A percentile compares a stretch with the other conserved stretches of the same genome.
Conservation (phyloP, 257 asterid genomes). For the Rhazya stricta region DNA sequence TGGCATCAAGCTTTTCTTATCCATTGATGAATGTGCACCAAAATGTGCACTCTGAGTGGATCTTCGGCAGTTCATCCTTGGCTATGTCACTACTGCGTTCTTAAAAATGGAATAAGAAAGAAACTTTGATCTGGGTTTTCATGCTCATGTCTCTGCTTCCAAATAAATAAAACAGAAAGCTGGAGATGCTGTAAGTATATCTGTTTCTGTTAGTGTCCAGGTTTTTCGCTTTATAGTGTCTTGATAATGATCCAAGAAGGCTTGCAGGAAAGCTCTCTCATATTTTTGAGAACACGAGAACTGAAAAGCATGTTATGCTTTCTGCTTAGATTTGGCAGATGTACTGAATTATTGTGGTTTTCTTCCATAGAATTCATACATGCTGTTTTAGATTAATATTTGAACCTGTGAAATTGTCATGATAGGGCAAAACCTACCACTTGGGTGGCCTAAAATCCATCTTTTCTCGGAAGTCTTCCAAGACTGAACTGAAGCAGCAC, state of each 20-base stretch:
- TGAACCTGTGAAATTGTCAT: not conserved
- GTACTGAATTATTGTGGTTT: not conserved
- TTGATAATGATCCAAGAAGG: not conserved
- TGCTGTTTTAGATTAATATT: not conserved
- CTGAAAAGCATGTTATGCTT: not conserved
- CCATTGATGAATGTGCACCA: conserved; percentile 32
- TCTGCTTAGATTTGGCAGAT: not conserved
- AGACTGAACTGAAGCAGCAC: too few species aligned
- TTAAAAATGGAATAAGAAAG: conserved; percentile 20
- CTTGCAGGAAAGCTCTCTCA: too few species aligned
- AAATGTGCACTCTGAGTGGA: conserved; percentile 22
- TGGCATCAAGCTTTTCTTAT: conserved; percentile 30
- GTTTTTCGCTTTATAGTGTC: not conserved
- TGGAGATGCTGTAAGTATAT: not conserved
- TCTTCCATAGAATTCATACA: not conserved
- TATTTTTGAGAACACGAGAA: not conserved
- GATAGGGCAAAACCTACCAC: not conserved
- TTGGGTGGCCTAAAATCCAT: not conserved
- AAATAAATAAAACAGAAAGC: conserved; percentile 1
- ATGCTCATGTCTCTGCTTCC: conserved; percentile 1
- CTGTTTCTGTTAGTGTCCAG: not conserved
- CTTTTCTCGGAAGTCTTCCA: not conserved
- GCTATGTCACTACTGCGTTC: conserved; percentile 45
- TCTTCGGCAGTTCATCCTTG: conserved; percentile 87
- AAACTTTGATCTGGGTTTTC: conserved; percentile 6